A percentile compares a stretch with the other conserved stretches of the same genome.
phyloP scores from a whole-genome alignment of 2,329 filamentous ascomycete species.

The Fusarium penzigii region DNA sequence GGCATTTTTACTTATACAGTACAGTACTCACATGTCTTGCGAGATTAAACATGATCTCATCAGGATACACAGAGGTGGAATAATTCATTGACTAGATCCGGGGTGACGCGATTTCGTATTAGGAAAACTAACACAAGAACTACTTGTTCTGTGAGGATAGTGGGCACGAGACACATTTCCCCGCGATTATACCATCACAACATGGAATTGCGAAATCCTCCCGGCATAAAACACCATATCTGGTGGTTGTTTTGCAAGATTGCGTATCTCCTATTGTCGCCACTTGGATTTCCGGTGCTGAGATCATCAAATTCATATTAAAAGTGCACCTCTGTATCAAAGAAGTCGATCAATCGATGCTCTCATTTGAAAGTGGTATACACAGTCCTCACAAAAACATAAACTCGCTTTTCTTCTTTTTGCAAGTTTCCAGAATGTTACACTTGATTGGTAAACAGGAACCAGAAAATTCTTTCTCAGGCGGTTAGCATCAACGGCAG shows the following conservation, averaged over 20 bases:
- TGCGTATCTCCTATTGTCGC: conserved; percentile 9
- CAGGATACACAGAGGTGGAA: conserved; percentile 5
- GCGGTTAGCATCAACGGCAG: neutral
- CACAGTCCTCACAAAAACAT: no score
- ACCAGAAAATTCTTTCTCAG: no score
- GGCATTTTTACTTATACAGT: neutral
- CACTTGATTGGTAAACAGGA: no score
- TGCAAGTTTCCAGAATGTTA: neutral
- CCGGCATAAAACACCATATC: neutral
- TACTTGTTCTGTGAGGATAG: conserved; percentile 13
- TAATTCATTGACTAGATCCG: conserved; percentile 8
- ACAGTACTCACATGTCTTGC: conserved; percentile 3
- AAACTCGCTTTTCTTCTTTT: neutral
- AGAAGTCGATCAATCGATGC: no score
- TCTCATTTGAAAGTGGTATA: no score
- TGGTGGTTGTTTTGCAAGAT: conserved; percentile 13
- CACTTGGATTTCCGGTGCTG: neutral
- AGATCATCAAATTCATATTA: conserved; percentile 1
- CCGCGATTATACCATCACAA: conserved; percentile 29
- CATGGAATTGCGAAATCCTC: conserved; percentile 21
- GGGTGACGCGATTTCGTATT: conserved; percentile 2
- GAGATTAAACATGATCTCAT: conserved; percentile 14
- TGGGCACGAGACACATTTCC: conserved; percentile 23
- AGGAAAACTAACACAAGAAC: conserved; percentile 5
- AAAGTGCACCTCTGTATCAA: neutral